Percentiles rank a stretch among this genome's conserved stretches.
Conservation (phyloP, 2,329 filamentous ascomycete genomes). For the Penicillium oxalicum region DNA sequence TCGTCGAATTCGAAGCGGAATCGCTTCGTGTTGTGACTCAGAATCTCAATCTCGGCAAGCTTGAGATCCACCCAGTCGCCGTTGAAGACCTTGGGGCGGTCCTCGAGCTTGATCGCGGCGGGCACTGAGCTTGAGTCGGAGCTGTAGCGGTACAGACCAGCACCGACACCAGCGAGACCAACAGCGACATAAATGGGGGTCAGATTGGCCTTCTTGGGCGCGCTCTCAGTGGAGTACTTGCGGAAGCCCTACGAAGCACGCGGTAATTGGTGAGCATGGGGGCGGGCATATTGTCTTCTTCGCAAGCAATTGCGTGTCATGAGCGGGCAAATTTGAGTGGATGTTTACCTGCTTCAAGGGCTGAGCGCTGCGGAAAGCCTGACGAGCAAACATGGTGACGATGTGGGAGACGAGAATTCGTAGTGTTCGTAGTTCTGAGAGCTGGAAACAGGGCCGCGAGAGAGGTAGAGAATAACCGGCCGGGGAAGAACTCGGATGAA, state of each 20-base stretch:
- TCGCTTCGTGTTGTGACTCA: constrained; percentile 95
- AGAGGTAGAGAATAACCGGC: constrained; percentile 5
- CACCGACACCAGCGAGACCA: constrained; percentile 41
- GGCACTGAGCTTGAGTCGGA: constrained; percentile 8
- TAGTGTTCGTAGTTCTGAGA: constrained; percentile 5
- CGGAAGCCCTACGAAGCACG: constrained; percentile 52
- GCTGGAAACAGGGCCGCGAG: constrained; percentile 8
- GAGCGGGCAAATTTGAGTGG: too few species aligned
- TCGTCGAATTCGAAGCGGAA: constrained; percentile 84
- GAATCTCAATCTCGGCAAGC: constrained; percentile 67
- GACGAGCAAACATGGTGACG: constrained; percentile 62
- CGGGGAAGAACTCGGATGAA: constrained; percentile 20
- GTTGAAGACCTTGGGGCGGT: constrained; percentile 55
- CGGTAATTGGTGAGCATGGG: not conserved
- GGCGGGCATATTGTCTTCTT: not conserved
- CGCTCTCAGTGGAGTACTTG: constrained; percentile 62
- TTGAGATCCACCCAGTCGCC: constrained; percentile 80
- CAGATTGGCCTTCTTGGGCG: constrained; percentile 50
- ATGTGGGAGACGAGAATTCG: constrained; percentile 6
- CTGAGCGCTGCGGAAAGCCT: constrained; percentile 58
- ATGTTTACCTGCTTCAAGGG: constrained; percentile 58
- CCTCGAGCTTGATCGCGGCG: constrained; percentile 29
- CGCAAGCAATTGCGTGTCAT: not conserved
- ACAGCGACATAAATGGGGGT: constrained; percentile 50
- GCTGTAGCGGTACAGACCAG: constrained; percentile 52